phyloP scores from a whole-genome alignment of 148 eudicot species.

The Chenopodium suecicum region DNA sequence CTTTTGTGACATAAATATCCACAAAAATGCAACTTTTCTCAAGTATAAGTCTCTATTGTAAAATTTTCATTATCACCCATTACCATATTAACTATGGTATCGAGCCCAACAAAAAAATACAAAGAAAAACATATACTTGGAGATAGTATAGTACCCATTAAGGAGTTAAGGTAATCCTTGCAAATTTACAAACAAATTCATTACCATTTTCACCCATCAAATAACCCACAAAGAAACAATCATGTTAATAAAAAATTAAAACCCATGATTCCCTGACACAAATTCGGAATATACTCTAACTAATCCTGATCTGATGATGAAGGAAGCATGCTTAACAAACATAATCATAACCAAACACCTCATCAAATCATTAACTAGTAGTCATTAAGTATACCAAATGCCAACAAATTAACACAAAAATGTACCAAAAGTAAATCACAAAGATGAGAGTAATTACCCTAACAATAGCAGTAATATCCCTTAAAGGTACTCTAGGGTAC shows the following conservation, averaged over 20 bases:
- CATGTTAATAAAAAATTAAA: background rate
- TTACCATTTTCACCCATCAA: background rate
- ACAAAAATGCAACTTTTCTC: background rate
- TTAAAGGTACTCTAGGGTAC: constrained; percentile 62
- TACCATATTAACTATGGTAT: too few species aligned
- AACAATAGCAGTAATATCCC: constrained; percentile 50
- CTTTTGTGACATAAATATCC: background rate
- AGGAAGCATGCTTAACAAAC: background rate
- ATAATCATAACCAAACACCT: background rate
- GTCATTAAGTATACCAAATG: background rate
- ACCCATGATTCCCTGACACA: background rate
- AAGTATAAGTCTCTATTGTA: too few species aligned
- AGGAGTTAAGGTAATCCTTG: background rate
- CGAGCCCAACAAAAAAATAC: too few species aligned
- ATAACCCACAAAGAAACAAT: background rate
- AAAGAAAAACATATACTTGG: background rate
- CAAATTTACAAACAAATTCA: background rate
- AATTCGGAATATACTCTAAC: background rate
- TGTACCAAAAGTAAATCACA: background rate
- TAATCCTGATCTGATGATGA: background rate
- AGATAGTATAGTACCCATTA: too few species aligned
- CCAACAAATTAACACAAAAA: background rate
- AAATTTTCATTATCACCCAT: too few species aligned
- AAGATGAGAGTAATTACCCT: constrained; percentile 39
- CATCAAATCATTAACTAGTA: background rate